Base-by-base conservation (phyloP, 2,329 filamentous ascomycete species). In the Colletotrichum liaoningense region DNA sequence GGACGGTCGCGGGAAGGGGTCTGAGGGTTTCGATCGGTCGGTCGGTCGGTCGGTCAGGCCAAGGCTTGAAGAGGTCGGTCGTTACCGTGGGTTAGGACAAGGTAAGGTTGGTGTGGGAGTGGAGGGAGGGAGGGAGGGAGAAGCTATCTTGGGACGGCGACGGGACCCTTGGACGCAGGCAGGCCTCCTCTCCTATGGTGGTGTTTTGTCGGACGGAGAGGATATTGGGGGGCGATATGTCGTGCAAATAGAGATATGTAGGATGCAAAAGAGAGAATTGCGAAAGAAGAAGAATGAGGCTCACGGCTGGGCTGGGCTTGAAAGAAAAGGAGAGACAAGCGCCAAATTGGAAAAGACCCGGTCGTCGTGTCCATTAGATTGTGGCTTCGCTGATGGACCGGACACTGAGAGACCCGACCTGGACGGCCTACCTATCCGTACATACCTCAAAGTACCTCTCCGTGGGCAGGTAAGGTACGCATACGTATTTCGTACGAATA, bases 1-100 rank as follows among this genome's bases (percentile, higher is more conserved):
- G 26, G 35, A 63, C 5, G 57, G 69, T 63, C 64, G 65, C 57
- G 65, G 65, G 35, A 49, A 63, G 57, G 64, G 69, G 69, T 64
- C 60, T 65, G 60, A 69, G 66, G 22, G 30, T 68, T 63, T 54
- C 49, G 55, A 14, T 59, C 67, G 60, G 49, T 63, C 8, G 42
- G 33, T 54, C 8, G 42, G 33, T 54, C 67, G 60, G 26, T 63
- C 8, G 42, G 33, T 69, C 28, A 54, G 55, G 7, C 42, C 42
- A 49, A 49, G 42, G 42, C 42, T 49, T n/a, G 38, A 49, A 49
- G 22, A 46, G 35, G 26, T 33, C n/a, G 42, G 8, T 28, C 26
- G 42, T 49, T n/a, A 49, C 42, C 33, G 33, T 35, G 33, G 33
- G 38, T 42, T 16, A 42, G 38, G 42, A 49, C 42, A 49, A 49